Base-by-base conservation (phyloP, 306 rosid species). In the Prunus fruticosa region DNA sequence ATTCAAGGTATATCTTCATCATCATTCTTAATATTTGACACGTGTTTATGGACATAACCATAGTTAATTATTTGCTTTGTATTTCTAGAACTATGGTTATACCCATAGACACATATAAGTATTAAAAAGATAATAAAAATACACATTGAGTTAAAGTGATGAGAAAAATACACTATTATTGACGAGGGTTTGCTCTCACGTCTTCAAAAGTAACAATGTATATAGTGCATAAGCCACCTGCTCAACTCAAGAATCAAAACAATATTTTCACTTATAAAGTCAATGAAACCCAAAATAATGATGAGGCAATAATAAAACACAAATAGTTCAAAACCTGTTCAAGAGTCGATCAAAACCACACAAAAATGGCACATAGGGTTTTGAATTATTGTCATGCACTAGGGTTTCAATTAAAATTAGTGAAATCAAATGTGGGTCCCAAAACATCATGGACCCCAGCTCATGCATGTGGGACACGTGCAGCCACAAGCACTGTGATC, bases 401-500 rank as follows among this genome's bases (percentile, higher is more conserved):
- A 56, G 54, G 9, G 1, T 8, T 57, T 43, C 30, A 23, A 32
- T 5, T 41, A 11, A 23, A 9, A 13, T 16, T 68, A 14, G 20
- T 18, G 16, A 6, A 63, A 3, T 41, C 51, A 16, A 73, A 76
- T 19, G 47, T 67, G 71, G 78, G 83, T 46, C 64, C 19, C 58
- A 75, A 12, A 78, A 64, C 32, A 4, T 8, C 25, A 49, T 77
- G 75, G 82, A 61, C 63, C 86, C 74, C 75, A 76, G 34, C 67
- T 68, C 64, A 76, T 28, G 84, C 93, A 90, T 85, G 87, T 93
- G 93, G 72, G 76, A 80, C 91, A 89, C 85, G 93, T 86, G 94
- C 86, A 85, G 82, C 75, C 83, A 75, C 76, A 47, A 76, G 73
- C 66, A 76, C 20, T 19, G 49, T 32, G 62, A 56, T 56, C 28